A percentile compares a stretch with the other conserved stretches of the same genome.
phyloP scores from a whole-genome alignment of 805 yeast genomes.

The Candida khao-thaluensis region DNA sequence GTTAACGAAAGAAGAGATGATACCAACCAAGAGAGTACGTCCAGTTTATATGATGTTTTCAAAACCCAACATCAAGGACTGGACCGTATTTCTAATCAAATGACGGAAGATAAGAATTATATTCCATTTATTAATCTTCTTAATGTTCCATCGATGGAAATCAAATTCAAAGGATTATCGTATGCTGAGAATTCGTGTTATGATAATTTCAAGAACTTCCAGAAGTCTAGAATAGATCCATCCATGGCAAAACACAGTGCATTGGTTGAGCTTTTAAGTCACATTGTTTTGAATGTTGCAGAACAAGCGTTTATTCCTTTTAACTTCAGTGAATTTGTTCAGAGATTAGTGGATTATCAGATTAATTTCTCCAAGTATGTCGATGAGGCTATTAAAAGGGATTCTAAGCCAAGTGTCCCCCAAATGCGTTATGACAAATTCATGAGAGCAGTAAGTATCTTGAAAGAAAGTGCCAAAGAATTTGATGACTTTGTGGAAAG shows the following conservation, averaged over 20 bases:
- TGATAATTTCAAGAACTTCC: slow-evolving; percentile 63
- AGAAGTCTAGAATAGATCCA: slow-evolving; percentile 48
- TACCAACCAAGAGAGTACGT: slow-evolving; percentile 10
- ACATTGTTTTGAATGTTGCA: slow-evolving; percentile 54
- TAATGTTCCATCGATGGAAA: slow-evolving; percentile 70
- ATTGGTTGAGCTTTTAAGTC: slow-evolving; percentile 55
- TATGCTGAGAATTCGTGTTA: slow-evolving; percentile 58
- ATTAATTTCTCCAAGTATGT: slow-evolving; percentile 46
- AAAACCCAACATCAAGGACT: slow-evolving; percentile 24
- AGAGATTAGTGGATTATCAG: slow-evolving; percentile 42
- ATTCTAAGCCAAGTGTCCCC: slow-evolving; percentile 16
- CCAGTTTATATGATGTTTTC: slow-evolving; percentile 26
- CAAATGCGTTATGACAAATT: slow-evolving; percentile 25
- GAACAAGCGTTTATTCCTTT: slow-evolving; percentile 80
- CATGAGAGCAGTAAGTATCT: slow-evolving; percentile 23
- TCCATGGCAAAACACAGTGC: slow-evolving; percentile 54
- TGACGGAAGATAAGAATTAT: slow-evolving; percentile 56
- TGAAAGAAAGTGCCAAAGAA: slow-evolving; percentile 36
- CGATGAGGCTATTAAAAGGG: slow-evolving; percentile 18
- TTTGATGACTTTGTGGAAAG: slow-evolving; percentile 56
- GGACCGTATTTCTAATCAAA: slow-evolving; percentile 28
- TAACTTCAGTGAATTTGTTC: slow-evolving; percentile 49
- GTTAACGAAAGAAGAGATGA: slow-evolving; percentile 4
- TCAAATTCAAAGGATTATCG: slow-evolving; percentile 45
- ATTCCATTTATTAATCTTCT: slow-evolving; percentile 61